These are phyloP conservation scores for Spizellomyces sp. DNA, from an alignment of 192 early-diverging fungal genomes.

Conservation along the genomic window DNA sequence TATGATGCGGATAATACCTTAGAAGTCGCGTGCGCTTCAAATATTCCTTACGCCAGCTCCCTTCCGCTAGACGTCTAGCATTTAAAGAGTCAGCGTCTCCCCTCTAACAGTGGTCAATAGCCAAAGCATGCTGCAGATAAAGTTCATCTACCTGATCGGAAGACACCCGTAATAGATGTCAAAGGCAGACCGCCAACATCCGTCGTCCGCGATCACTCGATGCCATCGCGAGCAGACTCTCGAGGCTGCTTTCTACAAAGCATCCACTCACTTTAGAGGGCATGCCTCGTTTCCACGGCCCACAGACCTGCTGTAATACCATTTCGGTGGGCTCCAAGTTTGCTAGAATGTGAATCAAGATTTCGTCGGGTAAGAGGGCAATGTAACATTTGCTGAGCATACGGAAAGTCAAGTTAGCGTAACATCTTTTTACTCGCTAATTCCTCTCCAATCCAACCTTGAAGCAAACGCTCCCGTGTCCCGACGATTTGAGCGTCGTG, in stretches of 20 bases:
- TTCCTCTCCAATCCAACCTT: too few relatives aligned
- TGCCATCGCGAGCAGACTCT: slow-evolving; percentile 40
- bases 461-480: too few relatives aligned
- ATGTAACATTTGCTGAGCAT: slow-evolving; percentile 11
- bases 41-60: slow-evolving; percentile 45
- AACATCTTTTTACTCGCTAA: too few relatives aligned
- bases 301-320: slow-evolving; percentile 19
- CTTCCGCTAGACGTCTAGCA: slow-evolving; percentile 33
- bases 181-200: slow-evolving; percentile 44
- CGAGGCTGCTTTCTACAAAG: slow-evolving; percentile 7
- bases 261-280: neutral
- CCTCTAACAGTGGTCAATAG: too few relatives aligned
- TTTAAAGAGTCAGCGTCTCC: too few relatives aligned
- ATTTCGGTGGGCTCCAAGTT: slow-evolving; percentile 42
- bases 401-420: too few relatives aligned
- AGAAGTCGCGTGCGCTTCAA: slow-evolving; percentile 30
- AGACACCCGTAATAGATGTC: slow-evolving; percentile 29
- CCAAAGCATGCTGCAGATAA: too few relatives aligned
- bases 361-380: slow-evolving; percentile 32
- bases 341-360: slow-evolving; percentile 37
- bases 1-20: neutral
- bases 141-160: slow-evolving; percentile 1
- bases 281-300: neutral
- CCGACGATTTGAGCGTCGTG: neutral
- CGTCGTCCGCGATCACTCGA: slow-evolving; percentile 42